Evolutionary conservation across 73 alveolate genomes (phyloP).

Genomic region (Uronychia setigera): DNA sequence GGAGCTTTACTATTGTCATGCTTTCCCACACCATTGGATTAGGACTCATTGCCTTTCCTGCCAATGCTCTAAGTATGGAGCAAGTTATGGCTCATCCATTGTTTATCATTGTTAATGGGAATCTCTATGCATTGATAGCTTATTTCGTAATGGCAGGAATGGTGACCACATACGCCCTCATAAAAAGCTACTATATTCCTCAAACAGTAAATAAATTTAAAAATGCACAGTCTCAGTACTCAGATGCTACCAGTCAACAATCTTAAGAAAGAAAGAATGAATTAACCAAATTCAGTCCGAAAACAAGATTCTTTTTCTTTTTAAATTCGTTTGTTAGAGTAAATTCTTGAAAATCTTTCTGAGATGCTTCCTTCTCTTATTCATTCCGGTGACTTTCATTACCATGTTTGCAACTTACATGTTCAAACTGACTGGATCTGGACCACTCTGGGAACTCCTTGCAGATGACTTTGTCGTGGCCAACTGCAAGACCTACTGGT

Average conservation of each 20-base stretch:
- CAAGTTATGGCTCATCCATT: neutral
- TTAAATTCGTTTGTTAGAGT: neutral
- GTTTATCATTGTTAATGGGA: neutral
- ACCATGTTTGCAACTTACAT: neutral
- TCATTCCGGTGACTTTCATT: neutral
- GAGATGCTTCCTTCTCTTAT: neutral
- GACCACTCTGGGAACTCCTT: slow-evolving; percentile 4
- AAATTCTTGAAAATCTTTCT: neutral
- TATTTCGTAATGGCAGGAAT: neutral
- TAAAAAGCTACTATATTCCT: neutral
- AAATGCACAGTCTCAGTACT: neutral
- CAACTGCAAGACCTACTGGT: slow-evolving; percentile 1
- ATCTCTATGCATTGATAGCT: neutral
- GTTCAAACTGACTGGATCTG: neutral
- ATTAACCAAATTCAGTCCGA: too few relatives aligned
- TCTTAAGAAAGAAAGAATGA: too few relatives aligned
- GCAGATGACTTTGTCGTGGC: neutral
- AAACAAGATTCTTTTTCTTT: too few relatives aligned
- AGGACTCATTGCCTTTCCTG: neutral
- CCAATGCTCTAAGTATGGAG: neutral
- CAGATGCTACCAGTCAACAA: neutral
- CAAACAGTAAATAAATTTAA: neutral
- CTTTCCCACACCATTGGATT: neutral
- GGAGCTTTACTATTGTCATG: neutral
- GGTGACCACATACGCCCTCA: neutral